Conservation (phyloP, 345 rosid species). For the Syzygium oleosum region DNA sequence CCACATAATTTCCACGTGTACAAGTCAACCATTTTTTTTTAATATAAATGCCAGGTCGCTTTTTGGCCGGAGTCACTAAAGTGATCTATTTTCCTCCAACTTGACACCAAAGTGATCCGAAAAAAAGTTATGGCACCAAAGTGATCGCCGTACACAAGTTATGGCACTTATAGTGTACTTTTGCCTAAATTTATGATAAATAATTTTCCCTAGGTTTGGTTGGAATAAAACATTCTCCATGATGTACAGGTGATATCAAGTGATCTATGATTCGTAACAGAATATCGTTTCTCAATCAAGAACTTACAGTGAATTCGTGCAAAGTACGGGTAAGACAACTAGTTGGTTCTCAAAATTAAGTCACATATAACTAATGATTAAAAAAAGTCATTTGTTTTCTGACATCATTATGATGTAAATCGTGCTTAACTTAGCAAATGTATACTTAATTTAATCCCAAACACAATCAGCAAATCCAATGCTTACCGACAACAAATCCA, state of each 20-base stretch:
- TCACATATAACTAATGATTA: neutral
- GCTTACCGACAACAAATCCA: neutral
- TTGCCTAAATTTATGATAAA: too few relatives aligned
- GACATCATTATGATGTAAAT: neutral
- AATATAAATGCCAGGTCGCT: too few relatives aligned
- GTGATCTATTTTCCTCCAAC: too few relatives aligned
- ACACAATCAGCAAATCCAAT: neutral
- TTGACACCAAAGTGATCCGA: too few relatives aligned
- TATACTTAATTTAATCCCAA: neutral
- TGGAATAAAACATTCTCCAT: neutral
- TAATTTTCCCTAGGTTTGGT: too few relatives aligned
- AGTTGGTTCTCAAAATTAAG: neutral
- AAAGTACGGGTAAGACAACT: neutral
- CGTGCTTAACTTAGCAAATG: neutral
- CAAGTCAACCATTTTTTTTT: too few relatives aligned
- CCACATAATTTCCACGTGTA: too few relatives aligned
- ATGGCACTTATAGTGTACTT: too few relatives aligned
- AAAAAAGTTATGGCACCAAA: too few relatives aligned
- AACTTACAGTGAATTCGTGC: neutral
- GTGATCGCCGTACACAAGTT: too few relatives aligned
- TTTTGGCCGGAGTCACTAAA: too few relatives aligned
- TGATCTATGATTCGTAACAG: neutral
- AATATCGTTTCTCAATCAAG: neutral
- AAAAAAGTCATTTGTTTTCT: neutral
- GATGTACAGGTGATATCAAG: neutral